A percentile compares a stretch with the other conserved stretches of the same genome.
phyloP scores from a whole-genome alignment of 1,139 yeast species.

The Wickerhamiella pararugosa region DNA sequence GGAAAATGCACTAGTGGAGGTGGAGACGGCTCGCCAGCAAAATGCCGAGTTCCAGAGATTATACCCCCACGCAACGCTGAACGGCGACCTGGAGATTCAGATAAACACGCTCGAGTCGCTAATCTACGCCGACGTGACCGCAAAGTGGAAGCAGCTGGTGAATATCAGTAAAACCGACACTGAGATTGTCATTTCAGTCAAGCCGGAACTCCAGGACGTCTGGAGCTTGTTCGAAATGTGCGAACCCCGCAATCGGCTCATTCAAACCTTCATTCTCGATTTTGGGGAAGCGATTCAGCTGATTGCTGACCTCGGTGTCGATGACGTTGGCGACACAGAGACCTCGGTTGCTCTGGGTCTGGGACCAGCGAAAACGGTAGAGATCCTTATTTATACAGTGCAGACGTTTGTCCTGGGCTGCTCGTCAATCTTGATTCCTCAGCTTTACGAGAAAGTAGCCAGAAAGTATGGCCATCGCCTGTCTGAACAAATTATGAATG shows the following conservation, averaged over 20 bases:
- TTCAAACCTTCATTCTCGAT: not conserved
- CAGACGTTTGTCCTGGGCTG: conserved; percentile 14
- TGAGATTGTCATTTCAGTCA: not conserved
- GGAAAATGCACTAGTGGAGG: conserved; percentile 3
- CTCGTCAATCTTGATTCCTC: conserved; percentile 11
- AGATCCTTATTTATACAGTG: conserved; percentile 13
- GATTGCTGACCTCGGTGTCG: not conserved
- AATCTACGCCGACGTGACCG: not conserved
- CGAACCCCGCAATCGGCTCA: not conserved
- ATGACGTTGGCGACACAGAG: conserved; percentile 1
- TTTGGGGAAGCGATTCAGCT: not conserved
- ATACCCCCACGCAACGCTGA: not conserved
- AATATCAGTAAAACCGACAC: not conserved
- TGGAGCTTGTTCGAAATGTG: not conserved
- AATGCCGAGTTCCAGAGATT: not conserved
- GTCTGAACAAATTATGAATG: conserved; percentile 13
- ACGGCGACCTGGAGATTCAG: not conserved
- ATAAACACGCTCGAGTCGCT: not conserved
- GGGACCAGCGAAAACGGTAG: conserved; percentile 8
- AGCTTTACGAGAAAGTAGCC: conserved; percentile 12
- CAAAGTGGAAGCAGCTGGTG: not conserved
- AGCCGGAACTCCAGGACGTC: not conserved
- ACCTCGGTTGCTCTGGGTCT: not conserved
- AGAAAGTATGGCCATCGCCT: conserved; percentile 16
- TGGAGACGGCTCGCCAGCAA: not conserved